A percentile compares a stretch with the other conserved stretches of the same genome.
Conservation (phyloP, 2,329 filamentous ascomycete genomes). For the Alternaria brassicicola region DNA sequence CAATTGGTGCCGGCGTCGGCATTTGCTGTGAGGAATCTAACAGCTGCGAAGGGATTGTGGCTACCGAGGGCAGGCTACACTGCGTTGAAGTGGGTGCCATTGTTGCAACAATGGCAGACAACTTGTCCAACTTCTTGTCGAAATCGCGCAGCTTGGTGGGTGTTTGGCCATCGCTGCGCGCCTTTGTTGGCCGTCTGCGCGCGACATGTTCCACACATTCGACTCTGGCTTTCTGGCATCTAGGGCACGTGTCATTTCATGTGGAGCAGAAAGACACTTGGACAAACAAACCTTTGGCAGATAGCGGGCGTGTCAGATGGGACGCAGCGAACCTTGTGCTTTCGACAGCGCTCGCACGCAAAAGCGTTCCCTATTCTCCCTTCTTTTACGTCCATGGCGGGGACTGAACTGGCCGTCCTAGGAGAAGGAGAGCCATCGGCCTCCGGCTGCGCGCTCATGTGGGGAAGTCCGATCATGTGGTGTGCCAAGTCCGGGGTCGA, state of each 20-base stretch:
- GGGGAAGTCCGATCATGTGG: slow-evolving; percentile 45
- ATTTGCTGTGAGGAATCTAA: slow-evolving; percentile 30
- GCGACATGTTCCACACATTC: slow-evolving; percentile 48
- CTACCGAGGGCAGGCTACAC: slow-evolving; percentile 33
- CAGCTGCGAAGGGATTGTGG: slow-evolving; percentile 30
- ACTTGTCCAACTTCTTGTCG: slow-evolving; percentile 43
- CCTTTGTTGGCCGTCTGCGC: slow-evolving; percentile 44
- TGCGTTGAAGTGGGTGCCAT: slow-evolving; percentile 33
- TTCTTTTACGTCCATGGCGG: slow-evolving; percentile 46
- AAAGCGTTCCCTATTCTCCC: slow-evolving; percentile 46
- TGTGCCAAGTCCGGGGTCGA: slow-evolving; percentile 39
- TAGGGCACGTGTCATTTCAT: slow-evolving; percentile 42
- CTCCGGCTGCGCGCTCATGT: slow-evolving; percentile 36
- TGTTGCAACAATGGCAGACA: slow-evolving; percentile 41
- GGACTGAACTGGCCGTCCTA: slow-evolving; percentile 32
- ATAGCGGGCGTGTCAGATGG: slow-evolving; percentile 40
- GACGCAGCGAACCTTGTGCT: slow-evolving; percentile 47
- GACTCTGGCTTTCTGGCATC: slow-evolving; percentile 46
- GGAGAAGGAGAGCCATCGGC: slow-evolving; percentile 34
- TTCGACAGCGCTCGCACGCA: slow-evolving; percentile 46
- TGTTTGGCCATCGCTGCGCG: slow-evolving; percentile 32
- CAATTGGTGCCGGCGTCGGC: slow-evolving; percentile 17
- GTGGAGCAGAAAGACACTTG: slow-evolving; percentile 13
- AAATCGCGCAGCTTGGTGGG: slow-evolving; percentile 42
- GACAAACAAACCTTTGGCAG: slow-evolving; percentile 43